Base-by-base conservation (phyloP, 495 filamentous ascomycete species). In the Penicillium bovifimosum region DNA sequence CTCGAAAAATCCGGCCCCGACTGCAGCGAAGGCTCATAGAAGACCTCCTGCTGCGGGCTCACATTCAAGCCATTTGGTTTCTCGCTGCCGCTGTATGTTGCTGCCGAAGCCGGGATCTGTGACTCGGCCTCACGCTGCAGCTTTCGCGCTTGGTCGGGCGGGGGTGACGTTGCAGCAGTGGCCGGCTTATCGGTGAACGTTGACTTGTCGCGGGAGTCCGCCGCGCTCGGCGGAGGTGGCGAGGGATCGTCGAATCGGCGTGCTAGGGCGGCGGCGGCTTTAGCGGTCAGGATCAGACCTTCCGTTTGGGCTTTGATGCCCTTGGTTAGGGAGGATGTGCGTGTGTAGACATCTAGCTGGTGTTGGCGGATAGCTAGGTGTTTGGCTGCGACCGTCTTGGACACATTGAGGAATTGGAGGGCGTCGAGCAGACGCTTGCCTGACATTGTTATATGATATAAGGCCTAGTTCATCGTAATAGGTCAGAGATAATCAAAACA, bases 321-420 rank as follows among this genome's bases (percentile, higher is more conserved):
- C 58, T 83, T 83, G 14, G 83, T 81, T 33, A 96, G 74, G 31
- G 83, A 88, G 2, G 91, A 93, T 8, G 87, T 89, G 53, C 78
- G 79, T 46, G 76, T 83, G 65, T 87, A 96, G 51, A 86, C 69
- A 68, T 95, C 86, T 24, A 93, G 68, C 66, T 97, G 90, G 49
- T 81, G 77, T 35, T 80, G 75, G 14, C 91, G 85, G 55, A 96
- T 78, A 13, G 81, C 81, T 41, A 88, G 69, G 70, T 97, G 93
- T 70, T 90, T 89, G 57, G 78, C 73, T 13, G 87, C 88, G 42
- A 99, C 79, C 9, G 82, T 77, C 40, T 83, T 82, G 50, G 89
- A 85, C 62, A 87, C 91, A 74, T 81, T 85, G 63, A 86, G 79
- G 34, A 96, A 76, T 54, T 86, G 85, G 52, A 87, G 83, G 54